phyloP scores from a whole-genome alignment of 129 eudicot species.

The Centaurea solstitialis region DNA sequence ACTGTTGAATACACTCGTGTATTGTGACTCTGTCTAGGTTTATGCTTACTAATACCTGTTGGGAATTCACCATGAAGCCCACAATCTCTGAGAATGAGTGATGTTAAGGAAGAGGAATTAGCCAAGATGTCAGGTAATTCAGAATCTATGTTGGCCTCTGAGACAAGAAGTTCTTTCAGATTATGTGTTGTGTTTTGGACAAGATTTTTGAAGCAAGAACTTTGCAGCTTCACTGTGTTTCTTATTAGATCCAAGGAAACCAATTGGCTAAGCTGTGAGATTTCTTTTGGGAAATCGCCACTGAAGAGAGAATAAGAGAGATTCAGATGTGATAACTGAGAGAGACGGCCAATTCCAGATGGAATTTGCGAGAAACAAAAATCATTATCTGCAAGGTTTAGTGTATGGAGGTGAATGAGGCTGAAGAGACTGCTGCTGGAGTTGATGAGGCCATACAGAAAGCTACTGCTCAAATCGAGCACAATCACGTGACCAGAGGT shows the following conservation, averaged over 20 bases:
- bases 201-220: not conserved
- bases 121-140: constrained; percentile 12
- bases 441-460: constrained; percentile 13
- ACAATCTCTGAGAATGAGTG: constrained; percentile 8
- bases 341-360: constrained; percentile 19
- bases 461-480: constrained; percentile 28
- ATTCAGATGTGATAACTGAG: constrained; percentile 4
- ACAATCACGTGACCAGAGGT: too few species aligned
- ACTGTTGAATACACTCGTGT: constrained; percentile 3
- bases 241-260: constrained; percentile 21
- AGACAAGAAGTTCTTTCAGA: constrained; percentile 1
- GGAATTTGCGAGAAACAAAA: constrained; percentile 20
- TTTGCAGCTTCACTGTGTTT: not conserved
- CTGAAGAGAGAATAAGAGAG: constrained; percentile 14
- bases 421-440: constrained; percentile 11
- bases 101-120: constrained; percentile 1
- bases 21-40: too few species aligned
- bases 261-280: constrained; percentile 2
- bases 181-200: constrained; percentile 5
- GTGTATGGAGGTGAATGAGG: too few species aligned
- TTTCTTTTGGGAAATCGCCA: constrained; percentile 13
- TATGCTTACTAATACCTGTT: not conserved
- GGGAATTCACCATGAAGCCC: too few species aligned
- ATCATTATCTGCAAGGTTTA: too few species aligned
- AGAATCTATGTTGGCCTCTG: constrained; percentile 13